These are phyloP conservation scores for Cicer chorassanicum DNA, from an alignment of 306 rosid genomes.

Conservation along the genomic window DNA sequence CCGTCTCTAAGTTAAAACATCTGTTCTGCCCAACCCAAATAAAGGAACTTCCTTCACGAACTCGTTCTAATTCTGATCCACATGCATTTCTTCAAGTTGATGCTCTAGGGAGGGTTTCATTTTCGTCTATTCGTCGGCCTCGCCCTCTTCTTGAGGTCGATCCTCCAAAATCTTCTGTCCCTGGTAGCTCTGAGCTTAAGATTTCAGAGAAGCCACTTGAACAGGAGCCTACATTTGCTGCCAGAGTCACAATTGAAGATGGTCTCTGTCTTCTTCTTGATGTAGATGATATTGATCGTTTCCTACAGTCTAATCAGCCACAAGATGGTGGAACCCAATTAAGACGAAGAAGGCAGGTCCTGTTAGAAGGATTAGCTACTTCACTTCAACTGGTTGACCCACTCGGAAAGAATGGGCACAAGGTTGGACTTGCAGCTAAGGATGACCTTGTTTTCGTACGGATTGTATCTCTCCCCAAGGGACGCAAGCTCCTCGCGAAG, in stretches of 20 bases:
- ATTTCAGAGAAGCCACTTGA: slow-evolving; percentile 61
- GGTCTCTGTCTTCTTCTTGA: slow-evolving; percentile 66
- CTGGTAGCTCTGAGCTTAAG: slow-evolving; percentile 52
- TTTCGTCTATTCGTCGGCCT: slow-evolving; percentile 62
- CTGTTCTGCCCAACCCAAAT: slow-evolving; percentile 61
- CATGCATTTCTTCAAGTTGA: slow-evolving; percentile 59
- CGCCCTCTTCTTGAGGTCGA: slow-evolving; percentile 62
- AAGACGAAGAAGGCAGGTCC: slow-evolving; percentile 59
- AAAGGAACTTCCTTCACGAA: slow-evolving; percentile 57
- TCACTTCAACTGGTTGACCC: slow-evolving; percentile 67
- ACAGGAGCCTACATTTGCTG: slow-evolving; percentile 62
- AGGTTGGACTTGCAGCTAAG: slow-evolving; percentile 58
- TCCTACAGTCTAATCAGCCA: slow-evolving; percentile 51
- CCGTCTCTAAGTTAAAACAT: slow-evolving; percentile 54
- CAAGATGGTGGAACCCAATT: slow-evolving; percentile 63
- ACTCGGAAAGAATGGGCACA: slow-evolving; percentile 55
- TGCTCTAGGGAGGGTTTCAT: slow-evolving; percentile 60
- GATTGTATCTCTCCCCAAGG: slow-evolving; percentile 55
- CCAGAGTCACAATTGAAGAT: slow-evolving; percentile 62
- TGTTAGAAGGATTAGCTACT: slow-evolving; percentile 63
- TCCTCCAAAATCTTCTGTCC: slow-evolving; percentile 51
- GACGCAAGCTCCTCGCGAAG: slow-evolving; percentile 59
- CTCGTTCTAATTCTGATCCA: slow-evolving; percentile 53
- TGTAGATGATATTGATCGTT: slow-evolving; percentile 61
- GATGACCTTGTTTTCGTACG: slow-evolving; percentile 63